A percentile compares a stretch with the other conserved stretches of the same genome.
These are phyloP conservation scores for Huntiella moniliformis DNA, from an alignment of 2,329 filamentous ascomycete genomes.

Conservation along the genomic window DNA sequence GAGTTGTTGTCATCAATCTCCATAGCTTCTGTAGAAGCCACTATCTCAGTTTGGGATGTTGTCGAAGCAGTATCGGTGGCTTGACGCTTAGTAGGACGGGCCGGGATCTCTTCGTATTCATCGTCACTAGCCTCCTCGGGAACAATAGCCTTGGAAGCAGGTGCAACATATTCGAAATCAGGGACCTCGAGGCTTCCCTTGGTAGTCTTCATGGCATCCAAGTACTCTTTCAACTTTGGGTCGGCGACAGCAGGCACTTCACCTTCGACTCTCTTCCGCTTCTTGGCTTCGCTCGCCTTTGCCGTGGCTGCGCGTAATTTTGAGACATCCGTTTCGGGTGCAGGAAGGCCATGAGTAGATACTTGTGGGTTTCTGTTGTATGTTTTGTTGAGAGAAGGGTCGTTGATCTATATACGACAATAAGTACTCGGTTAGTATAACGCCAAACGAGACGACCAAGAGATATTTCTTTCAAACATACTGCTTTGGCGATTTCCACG, in stretches of 20 bases:
- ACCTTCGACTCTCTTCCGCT: conserved; percentile 45
- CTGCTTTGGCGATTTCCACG: conserved; percentile 73
- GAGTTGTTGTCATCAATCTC: conserved; percentile 9
- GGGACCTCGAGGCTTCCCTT: conserved; percentile 7
- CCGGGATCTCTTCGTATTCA: conserved; percentile 51
- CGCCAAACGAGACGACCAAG: neutral
- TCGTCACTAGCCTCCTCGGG: conserved; percentile 47
- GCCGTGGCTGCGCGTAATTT: conserved; percentile 9
- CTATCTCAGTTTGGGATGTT: conserved; percentile 1
- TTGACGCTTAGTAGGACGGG: conserved; percentile 16
- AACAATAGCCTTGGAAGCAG: conserved; percentile 16
- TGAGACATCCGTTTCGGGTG: neutral
- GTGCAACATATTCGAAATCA: conserved; percentile 5
- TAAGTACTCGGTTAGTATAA: no score
- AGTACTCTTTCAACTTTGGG: conserved; percentile 68
- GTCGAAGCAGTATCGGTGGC: conserved; percentile 7
- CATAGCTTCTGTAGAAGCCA: conserved; percentile 16
- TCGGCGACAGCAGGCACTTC: conserved; percentile 36
- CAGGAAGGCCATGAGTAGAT: neutral
- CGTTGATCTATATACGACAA: conserved; percentile 11
- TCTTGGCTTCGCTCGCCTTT: conserved; percentile 30
- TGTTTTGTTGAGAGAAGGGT: conserved; percentile 9
- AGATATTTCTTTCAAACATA: conserved; percentile 22
- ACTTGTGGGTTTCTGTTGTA: conserved; percentile 1
- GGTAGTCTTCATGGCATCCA: conserved; percentile 56